Evolutionary conservation across 495 filamentous ascomycete species (phyloP).

Genomic region (Aspergillus ostianus): DNA sequence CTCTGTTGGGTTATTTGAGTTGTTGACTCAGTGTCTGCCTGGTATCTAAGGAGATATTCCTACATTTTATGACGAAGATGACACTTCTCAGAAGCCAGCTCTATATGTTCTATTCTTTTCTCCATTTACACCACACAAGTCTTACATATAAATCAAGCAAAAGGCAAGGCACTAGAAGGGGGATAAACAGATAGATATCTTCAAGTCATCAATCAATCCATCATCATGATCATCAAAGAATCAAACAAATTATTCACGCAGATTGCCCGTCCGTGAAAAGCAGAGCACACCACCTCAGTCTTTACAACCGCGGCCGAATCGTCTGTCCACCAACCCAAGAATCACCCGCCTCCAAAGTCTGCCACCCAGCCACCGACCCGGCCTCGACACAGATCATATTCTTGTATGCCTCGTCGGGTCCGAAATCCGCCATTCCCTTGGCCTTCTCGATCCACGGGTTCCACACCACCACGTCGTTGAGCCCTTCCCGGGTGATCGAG

Average conservation of each 20-base stretch:
- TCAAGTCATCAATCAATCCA: slow-evolving; percentile 21
- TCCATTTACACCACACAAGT: neutral
- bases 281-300: neutral
- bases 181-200: slow-evolving; percentile 5
- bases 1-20: no score
- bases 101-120: neutral
- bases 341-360: slow-evolving; percentile 79
- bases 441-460: slow-evolving; percentile 93
- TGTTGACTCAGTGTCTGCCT: no score
- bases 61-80: no score
- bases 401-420: slow-evolving; percentile 82
- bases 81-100: neutral
- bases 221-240: slow-evolving; percentile 2
- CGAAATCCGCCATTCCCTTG: slow-evolving; percentile 80
- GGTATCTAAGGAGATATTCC: no score
- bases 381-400: slow-evolving; percentile 94
- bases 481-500: slow-evolving; percentile 72
- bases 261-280: neutral
- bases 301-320: slow-evolving; percentile 47
- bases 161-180: neutral
- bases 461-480: slow-evolving; percentile 91
- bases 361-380: slow-evolving; percentile 77
- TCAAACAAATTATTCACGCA: neutral
- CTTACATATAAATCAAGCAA: neutral
- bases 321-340: slow-evolving; percentile 87